A percentile compares a stretch with the other conserved stretches of the same genome.
Evolutionary conservation across 352 stramenopile species (phyloP).

Genomic region (Pythium rishiriense): DNA sequence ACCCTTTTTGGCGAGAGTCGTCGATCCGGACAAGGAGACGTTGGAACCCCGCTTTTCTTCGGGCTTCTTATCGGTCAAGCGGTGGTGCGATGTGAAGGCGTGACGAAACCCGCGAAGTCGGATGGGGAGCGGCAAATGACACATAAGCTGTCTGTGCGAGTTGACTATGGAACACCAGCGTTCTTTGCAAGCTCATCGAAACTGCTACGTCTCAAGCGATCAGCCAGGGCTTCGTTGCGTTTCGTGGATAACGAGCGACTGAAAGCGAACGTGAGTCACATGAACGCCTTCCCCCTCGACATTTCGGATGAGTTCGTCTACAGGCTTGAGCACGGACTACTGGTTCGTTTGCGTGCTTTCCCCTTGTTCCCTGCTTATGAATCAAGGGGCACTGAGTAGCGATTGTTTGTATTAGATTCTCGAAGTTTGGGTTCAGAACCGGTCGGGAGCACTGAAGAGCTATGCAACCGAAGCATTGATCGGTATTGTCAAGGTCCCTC

Average conservation of each 20-base stretch:
- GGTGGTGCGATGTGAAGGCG: background rate
- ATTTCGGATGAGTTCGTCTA: slow-evolving; percentile 9
- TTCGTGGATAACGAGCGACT: background rate
- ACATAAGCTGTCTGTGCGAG: slow-evolving; percentile 3
- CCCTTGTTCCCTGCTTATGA: background rate
- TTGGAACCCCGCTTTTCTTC: slow-evolving; percentile 11
- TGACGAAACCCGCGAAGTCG: background rate
- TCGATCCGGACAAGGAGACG: background rate
- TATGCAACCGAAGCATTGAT: slow-evolving; percentile 14
- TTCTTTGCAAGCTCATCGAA: slow-evolving; percentile 17
- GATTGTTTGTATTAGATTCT: slow-evolving; percentile 18
- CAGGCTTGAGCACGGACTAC: slow-evolving; percentile 14
- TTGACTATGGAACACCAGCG: slow-evolving; percentile 24
- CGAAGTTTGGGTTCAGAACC: slow-evolving; percentile 26
- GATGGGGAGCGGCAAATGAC: background rate
- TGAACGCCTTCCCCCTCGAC: slow-evolving; percentile 32
- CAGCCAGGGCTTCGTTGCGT: slow-evolving; percentile 16
- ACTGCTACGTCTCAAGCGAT: slow-evolving; percentile 18
- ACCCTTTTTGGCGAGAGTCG: background rate
- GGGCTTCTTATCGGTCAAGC: slow-evolving; percentile 14
- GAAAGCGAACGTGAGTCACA: slow-evolving; percentile 12
- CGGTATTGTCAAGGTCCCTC: slow-evolving; percentile 26
- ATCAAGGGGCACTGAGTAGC: background rate
- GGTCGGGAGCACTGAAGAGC: slow-evolving; percentile 11
- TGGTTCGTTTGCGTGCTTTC: background rate